A percentile compares a stretch with the other conserved stretches of the same genome.
These are phyloP conservation scores for Fragaria iinumae DNA, from an alignment of 306 rosid genomes.

Conservation along the genomic window DNA sequence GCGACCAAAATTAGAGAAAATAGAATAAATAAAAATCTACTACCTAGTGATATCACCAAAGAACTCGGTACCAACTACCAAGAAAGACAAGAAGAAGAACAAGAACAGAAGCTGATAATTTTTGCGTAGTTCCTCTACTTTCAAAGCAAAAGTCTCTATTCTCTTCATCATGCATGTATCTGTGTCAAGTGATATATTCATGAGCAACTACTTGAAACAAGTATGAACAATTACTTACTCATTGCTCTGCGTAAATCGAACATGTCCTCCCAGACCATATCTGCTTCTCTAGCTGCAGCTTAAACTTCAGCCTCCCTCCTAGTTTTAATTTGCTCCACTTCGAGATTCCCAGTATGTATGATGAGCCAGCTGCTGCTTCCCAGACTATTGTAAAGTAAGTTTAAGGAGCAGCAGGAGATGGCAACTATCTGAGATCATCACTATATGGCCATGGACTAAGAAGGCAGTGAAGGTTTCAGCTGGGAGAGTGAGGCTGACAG, in stretches of 20 bases:
- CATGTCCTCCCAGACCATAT: slow-evolving; percentile 42
- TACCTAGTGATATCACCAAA: background rate
- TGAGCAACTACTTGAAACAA: background rate
- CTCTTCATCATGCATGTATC: background rate
- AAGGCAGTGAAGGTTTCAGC: background rate
- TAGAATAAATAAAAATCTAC: background rate
- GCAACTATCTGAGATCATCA: background rate
- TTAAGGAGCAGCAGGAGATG: background rate
- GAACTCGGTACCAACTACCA: background rate
- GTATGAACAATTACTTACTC: slow-evolving; percentile 36
- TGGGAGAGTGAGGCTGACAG: slow-evolving; percentile 10
- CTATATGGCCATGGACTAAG: background rate
- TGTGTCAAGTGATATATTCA: background rate
- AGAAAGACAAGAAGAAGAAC: background rate
- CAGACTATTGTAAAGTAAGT: background rate
- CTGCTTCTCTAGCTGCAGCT: slow-evolving; percentile 29
- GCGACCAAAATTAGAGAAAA: background rate
- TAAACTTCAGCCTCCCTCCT: slow-evolving; percentile 6
- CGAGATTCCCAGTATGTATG: background rate
- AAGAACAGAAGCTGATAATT: background rate
- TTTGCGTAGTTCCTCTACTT: background rate
- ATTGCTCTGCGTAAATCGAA: slow-evolving; percentile 23
- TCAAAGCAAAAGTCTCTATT: no score
- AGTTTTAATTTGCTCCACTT: background rate
- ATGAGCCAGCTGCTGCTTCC: background rate